These are phyloP conservation scores for Epichloe sp. DNA, from an alignment of 2,329 filamentous ascomycete species.

Conservation along the genomic window DNA sequence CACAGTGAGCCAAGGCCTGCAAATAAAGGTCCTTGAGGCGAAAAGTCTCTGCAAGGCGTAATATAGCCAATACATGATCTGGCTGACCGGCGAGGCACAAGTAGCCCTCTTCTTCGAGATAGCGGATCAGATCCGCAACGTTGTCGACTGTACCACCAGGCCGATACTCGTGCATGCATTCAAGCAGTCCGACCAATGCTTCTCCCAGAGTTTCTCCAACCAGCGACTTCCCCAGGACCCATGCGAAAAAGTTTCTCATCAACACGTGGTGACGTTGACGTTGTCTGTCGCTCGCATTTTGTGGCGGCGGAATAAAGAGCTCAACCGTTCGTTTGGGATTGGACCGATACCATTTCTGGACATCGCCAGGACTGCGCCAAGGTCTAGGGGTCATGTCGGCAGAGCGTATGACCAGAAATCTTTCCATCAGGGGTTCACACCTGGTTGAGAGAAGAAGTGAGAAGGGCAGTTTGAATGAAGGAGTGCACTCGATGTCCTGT, in stretches of 20 bases:
- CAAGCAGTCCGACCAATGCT: slow-evolving; percentile 50
- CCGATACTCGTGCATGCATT: slow-evolving; percentile 51
- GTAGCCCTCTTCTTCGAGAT: slow-evolving; percentile 58
- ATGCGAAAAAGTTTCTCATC: slow-evolving; percentile 66
- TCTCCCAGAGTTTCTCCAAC: slow-evolving; percentile 54
- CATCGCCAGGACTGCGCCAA: slow-evolving; percentile 14
- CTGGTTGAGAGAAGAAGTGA: slow-evolving; percentile 40
- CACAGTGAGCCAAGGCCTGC: slow-evolving; percentile 64
- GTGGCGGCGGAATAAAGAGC: slow-evolving; percentile 57
- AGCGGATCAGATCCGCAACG: slow-evolving; percentile 36
- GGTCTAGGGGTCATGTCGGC: slow-evolving; percentile 16
- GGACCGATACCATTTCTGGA: slow-evolving; percentile 19
- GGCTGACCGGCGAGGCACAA: slow-evolving; percentile 51
- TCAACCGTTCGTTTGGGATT: slow-evolving; percentile 31
- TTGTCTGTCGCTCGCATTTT: slow-evolving; percentile 36
- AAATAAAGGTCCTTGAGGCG: slow-evolving; percentile 53
- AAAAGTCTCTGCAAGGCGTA: slow-evolving; percentile 56
- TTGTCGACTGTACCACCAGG: slow-evolving; percentile 44
- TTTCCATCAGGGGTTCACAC: slow-evolving; percentile 47
- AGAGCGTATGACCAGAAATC: slow-evolving; percentile 24
- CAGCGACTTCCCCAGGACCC: slow-evolving; percentile 49
- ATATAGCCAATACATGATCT: slow-evolving; percentile 52
- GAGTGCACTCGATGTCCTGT: slow-evolving; percentile 44
- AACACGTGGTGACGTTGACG: slow-evolving; percentile 51
- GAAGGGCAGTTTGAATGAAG: slow-evolving; percentile 55